A percentile compares a stretch with the other conserved stretches of the same genome.
phyloP scores from a whole-genome alignment of 2,329 filamentous ascomycete genomes.

The Hypoxylon sp. region DNA sequence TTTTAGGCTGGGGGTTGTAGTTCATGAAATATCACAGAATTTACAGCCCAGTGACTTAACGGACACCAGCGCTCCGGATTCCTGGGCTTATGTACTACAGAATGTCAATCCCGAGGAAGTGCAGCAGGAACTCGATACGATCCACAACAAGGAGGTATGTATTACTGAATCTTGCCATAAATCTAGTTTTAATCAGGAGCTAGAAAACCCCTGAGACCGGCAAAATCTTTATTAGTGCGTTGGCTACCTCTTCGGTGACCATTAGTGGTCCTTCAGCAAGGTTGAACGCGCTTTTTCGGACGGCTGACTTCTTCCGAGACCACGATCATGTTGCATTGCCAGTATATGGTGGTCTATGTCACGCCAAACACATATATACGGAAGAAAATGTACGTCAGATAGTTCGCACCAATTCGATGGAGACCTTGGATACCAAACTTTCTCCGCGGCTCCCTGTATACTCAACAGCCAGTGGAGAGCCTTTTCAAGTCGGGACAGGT shows the following conservation, averaged over 20 bases:
- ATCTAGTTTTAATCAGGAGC: background rate
- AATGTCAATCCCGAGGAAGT: conserved; percentile 53
- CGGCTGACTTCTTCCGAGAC: conserved; percentile 53
- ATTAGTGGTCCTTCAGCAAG: conserved; percentile 58
- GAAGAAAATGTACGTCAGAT: conserved; percentile 51
- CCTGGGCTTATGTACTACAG: conserved; percentile 61
- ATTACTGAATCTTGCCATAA: background rate
- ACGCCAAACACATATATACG: conserved; percentile 60
- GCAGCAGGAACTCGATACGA: conserved; percentile 57
- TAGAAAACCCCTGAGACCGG: conserved; percentile 50
- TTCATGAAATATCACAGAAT: conserved; percentile 60
- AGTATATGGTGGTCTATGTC: conserved; percentile 59
- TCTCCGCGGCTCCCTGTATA: background rate
- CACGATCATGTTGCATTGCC: conserved; percentile 54
- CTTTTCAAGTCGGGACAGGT: conserved; percentile 5
- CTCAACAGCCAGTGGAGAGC: conserved; percentile 13
- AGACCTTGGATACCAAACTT: conserved; percentile 10
- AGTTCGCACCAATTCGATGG: conserved; percentile 33
- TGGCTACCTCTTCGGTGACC: conserved; percentile 54
- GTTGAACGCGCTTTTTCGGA: conserved; percentile 52
- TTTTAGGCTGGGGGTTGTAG: conserved; percentile 63
- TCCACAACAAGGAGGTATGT: background rate
- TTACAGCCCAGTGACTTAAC: conserved; percentile 57
- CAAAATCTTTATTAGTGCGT: conserved; percentile 61
- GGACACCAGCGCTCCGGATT: conserved; percentile 47